Evolutionary conservation across 2,329 filamentous ascomycete species (phyloP).

Genomic region (Blastomyces percursus): DNA sequence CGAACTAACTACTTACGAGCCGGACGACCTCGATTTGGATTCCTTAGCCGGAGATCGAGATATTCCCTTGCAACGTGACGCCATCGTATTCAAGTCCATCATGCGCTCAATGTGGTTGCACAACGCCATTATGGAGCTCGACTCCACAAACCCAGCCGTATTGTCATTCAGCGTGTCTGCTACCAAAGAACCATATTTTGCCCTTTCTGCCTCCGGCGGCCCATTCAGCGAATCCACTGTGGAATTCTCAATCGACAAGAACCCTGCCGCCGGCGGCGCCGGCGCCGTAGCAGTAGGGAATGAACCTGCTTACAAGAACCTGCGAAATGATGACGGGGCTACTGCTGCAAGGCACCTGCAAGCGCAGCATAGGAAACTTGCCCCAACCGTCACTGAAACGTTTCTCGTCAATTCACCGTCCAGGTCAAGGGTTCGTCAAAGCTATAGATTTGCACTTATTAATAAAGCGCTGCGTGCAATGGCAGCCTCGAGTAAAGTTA

Average conservation of each 20-base stretch:
- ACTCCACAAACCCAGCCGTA: slow-evolving; percentile 57
- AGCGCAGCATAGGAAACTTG: slow-evolving; percentile 25
- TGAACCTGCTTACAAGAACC: slow-evolving; percentile 23
- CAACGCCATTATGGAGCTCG: slow-evolving; percentile 43
- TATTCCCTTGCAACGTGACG: slow-evolving; percentile 77
- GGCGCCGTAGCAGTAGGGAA: slow-evolving; percentile 17
- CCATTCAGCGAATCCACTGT: slow-evolving; percentile 50
- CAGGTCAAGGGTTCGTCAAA: slow-evolving; percentile 56
- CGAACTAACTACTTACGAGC: slow-evolving; percentile 77
- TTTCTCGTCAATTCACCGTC: slow-evolving; percentile 47
- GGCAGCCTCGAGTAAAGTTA: slow-evolving; percentile 84
- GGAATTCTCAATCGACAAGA: slow-evolving; percentile 45
- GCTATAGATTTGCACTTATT: slow-evolving; percentile 78
- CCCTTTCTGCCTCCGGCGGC: slow-evolving; percentile 54
- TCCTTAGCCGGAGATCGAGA: slow-evolving; percentile 23
- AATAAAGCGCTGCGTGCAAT: slow-evolving; percentile 85
- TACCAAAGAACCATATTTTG: slow-evolving; percentile 55
- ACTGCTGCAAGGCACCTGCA: slow-evolving; percentile 22
- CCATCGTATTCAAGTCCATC: slow-evolving; percentile 82
- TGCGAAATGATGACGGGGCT: slow-evolving; percentile 26
- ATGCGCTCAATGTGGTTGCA: slow-evolving; percentile 54
- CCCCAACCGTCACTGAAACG: slow-evolving; percentile 39
- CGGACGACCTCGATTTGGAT: slow-evolving; percentile 54
- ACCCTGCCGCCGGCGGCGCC: slow-evolving; percentile 18
- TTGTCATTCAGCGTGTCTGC: slow-evolving; percentile 58